Evolutionary conservation across 169 alveolate species (phyloP).

Genomic region (Eimeria sp.): DNA sequence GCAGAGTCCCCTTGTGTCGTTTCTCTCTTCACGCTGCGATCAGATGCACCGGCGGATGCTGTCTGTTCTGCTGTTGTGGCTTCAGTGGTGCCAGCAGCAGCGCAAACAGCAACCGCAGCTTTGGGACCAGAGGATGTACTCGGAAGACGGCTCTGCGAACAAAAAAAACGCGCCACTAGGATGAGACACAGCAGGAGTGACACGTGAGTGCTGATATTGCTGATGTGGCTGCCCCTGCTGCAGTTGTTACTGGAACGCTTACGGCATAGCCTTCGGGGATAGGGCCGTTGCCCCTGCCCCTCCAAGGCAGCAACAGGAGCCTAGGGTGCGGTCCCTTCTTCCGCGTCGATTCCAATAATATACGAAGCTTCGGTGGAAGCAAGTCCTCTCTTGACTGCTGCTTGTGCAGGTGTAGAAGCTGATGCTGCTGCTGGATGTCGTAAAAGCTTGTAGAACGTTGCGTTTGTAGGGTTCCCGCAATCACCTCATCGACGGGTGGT

Average conservation of each 20-base stretch:
- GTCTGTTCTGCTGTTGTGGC: conserved; percentile 17
- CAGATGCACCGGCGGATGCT: background rate
- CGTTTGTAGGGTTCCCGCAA: background rate
- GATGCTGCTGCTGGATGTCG: conserved; percentile 29
- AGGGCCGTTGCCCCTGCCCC: conserved; percentile 70
- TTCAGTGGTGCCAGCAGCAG: conserved; percentile 15
- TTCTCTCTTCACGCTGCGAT: conserved; percentile 46
- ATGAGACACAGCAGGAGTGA: background rate
- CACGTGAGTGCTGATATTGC: background rate
- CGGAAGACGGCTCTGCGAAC: conserved; percentile 39
- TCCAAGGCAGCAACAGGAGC: conserved; percentile 64
- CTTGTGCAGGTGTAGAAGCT: background rate
- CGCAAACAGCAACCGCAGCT: background rate
- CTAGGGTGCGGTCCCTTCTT: conserved; percentile 49
- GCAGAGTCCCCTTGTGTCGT: background rate
- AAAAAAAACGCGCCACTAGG: background rate
- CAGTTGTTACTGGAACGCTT: background rate
- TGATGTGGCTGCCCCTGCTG: conserved; percentile 16
- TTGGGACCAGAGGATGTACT: background rate
- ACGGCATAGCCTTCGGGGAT: conserved; percentile 55
- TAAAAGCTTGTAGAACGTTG: conserved; percentile 4
- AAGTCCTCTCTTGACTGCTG: conserved; percentile 9
- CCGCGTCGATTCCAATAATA: conserved; percentile 45
- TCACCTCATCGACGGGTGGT: conserved; percentile 27
- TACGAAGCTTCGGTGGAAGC: conserved; percentile 51